These are phyloP conservation scores for Penicillium salamii DNA, from an alignment of 495 filamentous ascomycete species.

Conservation along the genomic window DNA sequence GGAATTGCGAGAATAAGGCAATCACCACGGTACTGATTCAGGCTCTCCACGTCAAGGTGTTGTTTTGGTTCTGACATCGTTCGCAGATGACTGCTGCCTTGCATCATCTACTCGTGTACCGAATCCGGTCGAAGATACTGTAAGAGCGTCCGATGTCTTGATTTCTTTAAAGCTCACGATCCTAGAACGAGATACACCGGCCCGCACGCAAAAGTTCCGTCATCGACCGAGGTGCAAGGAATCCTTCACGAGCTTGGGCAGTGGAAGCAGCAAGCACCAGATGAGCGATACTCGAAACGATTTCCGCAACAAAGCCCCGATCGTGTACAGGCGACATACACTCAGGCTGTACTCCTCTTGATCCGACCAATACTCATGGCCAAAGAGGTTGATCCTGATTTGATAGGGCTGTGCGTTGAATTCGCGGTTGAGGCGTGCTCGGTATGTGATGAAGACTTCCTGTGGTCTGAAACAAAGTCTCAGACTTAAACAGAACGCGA, in stretches of 20 bases:
- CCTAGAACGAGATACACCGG: slow-evolving; percentile 10
- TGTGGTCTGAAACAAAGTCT: not conserved
- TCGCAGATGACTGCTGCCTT: slow-evolving; percentile 12
- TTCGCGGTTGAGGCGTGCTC: slow-evolving; percentile 10
- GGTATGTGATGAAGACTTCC: not conserved
- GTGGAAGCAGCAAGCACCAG: slow-evolving; percentile 8
- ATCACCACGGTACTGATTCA: slow-evolving; percentile 8
- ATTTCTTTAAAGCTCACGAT: not conserved
- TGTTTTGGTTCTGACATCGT: not conserved
- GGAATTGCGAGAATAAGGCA: not conserved
- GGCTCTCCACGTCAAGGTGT: too few relatives aligned
- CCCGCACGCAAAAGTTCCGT: slow-evolving; percentile 5
- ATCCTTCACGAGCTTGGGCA: slow-evolving; percentile 7
- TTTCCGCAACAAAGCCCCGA: slow-evolving; percentile 15
- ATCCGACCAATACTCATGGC: slow-evolving; percentile 5
- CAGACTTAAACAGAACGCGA: slow-evolving; percentile 4
- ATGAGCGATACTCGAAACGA: slow-evolving; percentile 1
- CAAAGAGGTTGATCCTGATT: slow-evolving; percentile 1
- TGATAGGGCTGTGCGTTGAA: slow-evolving; percentile 10
- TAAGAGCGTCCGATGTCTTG: not conserved
- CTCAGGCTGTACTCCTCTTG: slow-evolving; percentile 8
- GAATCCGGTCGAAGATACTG: slow-evolving; percentile 11
- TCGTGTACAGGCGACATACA: slow-evolving; percentile 13
- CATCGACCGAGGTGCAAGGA: slow-evolving; percentile 4
- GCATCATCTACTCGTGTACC: slow-evolving; percentile 10